These are phyloP conservation scores for Rosa rugosa DNA, from an alignment of 306 rosid genomes.

Conservation along the genomic window DNA sequence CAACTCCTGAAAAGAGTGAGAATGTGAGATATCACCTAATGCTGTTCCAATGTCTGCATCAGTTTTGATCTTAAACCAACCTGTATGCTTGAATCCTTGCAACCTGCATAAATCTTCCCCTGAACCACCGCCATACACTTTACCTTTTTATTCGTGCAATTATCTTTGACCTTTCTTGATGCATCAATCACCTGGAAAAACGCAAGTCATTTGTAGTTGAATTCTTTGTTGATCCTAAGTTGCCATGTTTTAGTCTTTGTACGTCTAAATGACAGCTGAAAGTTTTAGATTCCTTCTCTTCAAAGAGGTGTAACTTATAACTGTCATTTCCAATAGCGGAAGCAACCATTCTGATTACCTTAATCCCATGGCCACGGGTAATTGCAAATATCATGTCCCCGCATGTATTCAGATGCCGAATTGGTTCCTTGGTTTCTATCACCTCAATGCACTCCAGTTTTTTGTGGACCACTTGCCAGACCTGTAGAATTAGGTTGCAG, in stretches of 20 bases:
- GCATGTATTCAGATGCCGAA: conserved; percentile 46
- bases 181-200: conserved; percentile 49
- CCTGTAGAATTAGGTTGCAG: conserved; percentile 41
- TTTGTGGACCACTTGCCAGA: conserved; percentile 67
- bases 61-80: conserved; percentile 32
- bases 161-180: conserved; percentile 45
- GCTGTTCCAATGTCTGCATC: conserved; percentile 14
- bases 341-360: conserved; percentile 42
- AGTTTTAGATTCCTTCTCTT: neutral
- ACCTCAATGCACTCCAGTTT: conserved; percentile 71
- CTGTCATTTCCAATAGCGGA: neutral
- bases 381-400: conserved; percentile 51
- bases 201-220: neutral
- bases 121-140: conserved; percentile 54
- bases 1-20: conserved; percentile 49
- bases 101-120: conserved; percentile 69
- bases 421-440: conserved; percentile 56
- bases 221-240: neutral
- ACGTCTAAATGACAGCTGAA: neutral
- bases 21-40: conserved; percentile 15
- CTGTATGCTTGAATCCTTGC: conserved; percentile 77
- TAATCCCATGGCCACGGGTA: conserved; percentile 50
- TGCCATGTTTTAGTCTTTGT: neutral
- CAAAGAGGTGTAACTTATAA: neutral
- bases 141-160: conserved; percentile 50